Evolutionary conservation across 1,284 basidiomycete genomes (phyloP).

Genomic region (Apiotrichum akiyoshidainum): DNA sequence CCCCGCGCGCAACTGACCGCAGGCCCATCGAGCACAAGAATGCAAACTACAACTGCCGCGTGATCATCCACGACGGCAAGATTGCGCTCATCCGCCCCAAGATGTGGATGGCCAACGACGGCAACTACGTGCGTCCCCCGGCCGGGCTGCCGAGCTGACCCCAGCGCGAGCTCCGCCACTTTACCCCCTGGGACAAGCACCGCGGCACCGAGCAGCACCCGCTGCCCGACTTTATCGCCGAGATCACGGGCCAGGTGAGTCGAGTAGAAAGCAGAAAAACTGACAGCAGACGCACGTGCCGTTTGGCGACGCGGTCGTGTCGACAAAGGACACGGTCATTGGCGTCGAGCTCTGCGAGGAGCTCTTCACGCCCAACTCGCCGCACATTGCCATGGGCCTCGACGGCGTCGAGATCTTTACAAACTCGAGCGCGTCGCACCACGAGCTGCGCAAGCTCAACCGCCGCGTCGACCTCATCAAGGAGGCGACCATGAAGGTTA

Average conservation of each 20-base stretch:
- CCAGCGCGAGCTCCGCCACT: constrained; percentile 83
- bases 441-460: constrained; percentile 92
- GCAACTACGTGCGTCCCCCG: constrained; percentile 66
- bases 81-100: constrained; percentile 94
- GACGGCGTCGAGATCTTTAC: constrained; percentile 99
- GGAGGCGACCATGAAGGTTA: constrained; percentile 89
- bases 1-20: constrained; percentile 5
- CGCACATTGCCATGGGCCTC: constrained; percentile 93
- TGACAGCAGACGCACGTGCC: constrained; percentile 69
- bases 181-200: constrained; percentile 91
- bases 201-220: constrained; percentile 83
- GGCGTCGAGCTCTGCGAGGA: constrained; percentile 97
- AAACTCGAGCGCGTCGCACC: constrained; percentile 95
- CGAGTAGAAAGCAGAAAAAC: background rate
- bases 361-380: constrained; percentile 94
- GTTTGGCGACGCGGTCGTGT: constrained; percentile 91
- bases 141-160: constrained; percentile 1
- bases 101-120: constrained; percentile 99
- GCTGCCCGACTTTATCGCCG: constrained; percentile 79
- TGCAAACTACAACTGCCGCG: constrained; percentile 92
- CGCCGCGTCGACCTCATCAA: constrained; percentile 90
- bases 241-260: constrained; percentile 79
- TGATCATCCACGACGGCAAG: constrained; percentile 79
- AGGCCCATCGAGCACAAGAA: constrained; percentile 97
- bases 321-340: constrained; percentile 90